A percentile compares a stretch with the other conserved stretches of the same genome.
Conservation (phyloP, 2,329 filamentous ascomycete genomes). For the Aspergillus bombycis region DNA sequence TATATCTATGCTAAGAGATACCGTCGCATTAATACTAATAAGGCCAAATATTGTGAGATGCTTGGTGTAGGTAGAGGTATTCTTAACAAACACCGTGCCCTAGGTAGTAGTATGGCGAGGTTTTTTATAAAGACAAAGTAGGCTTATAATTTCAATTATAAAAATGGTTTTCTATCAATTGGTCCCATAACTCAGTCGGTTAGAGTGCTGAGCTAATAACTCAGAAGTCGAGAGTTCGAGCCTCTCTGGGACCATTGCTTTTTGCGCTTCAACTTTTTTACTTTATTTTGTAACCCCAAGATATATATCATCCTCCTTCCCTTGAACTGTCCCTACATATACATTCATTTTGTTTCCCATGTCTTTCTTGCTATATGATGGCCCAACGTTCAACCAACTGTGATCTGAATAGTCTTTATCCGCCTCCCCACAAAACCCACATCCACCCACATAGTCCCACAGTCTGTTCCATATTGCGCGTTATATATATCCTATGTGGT, state of each 20-base stretch:
- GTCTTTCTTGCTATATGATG: background rate
- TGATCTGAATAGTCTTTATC: constrained; percentile 2
- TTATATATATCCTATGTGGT: background rate
- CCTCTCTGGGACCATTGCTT: constrained; percentile 3
- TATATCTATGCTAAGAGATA: background rate
- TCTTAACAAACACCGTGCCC: too few species aligned
- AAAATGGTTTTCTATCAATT: background rate
- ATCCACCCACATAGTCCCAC: background rate
- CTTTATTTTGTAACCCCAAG: background rate
- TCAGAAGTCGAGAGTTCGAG: constrained; percentile 7
- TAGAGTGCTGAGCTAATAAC: constrained; percentile 8
- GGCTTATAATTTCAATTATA: too few species aligned
- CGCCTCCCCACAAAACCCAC: constrained; percentile 1
- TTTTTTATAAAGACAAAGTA: too few species aligned
- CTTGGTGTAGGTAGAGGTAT: background rate
- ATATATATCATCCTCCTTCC: rapidly evolving
- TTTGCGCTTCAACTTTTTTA: background rate
- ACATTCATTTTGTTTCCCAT: background rate
- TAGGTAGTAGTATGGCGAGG: too few species aligned
- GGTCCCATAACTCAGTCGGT: constrained; percentile 7
- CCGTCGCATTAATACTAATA: background rate
- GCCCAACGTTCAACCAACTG: background rate
- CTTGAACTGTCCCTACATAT: background rate
- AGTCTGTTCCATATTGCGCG: background rate
- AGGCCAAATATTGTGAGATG: background rate